Evolutionary conservation across 371 early-diverging fungal genomes (phyloP), one percentile per base, ranked within the genome.

Genomic region (Rhizopus stolonifer): DNA sequence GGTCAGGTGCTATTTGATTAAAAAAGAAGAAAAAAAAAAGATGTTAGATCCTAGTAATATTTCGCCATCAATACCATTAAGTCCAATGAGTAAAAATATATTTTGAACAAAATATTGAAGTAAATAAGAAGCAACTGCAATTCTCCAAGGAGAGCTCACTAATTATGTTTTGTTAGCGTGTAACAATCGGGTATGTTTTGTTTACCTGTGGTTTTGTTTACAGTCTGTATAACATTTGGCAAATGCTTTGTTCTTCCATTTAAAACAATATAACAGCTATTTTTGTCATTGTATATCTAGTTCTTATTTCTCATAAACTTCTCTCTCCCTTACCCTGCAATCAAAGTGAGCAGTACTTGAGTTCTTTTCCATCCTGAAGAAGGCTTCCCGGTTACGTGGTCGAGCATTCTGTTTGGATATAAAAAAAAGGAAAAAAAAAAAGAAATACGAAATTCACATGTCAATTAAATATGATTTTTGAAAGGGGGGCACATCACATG

Each of bases 311-410:
- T 18, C 24, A 22, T 40, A 29, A 29, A 29, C 36, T 15, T 36
- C 36, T 36, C n/a, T n/a, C 1, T 36, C n/a, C n/a, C n/a, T 39
- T 82, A 86, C 92, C 83, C 79, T 40, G 76, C 42, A 10, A 87
- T 31, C 21, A 85, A 67, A 3, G 87, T 73, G 3, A 88, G 56
- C 18, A 94, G 43, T 11, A 88, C 87, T 66, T 95, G 89, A 32
- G 77, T 62, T 31, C 96, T 86, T 60, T 93, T 90, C 79, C 88
- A 87, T 45, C 85, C 86, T 14, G 93, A 79, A n/a, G 96, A 95
- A 8, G 98, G 98, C 46, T 85, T 88, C 10, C 98, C 96, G 14
- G 91, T 78, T 17, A 94, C 71, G 65, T 97, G 94, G 58, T 96
- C 95, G 32, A 97, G 65, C 94, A 95, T 94, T 36, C 15, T 36